These are phyloP conservation scores for Penicillium sumatraense DNA, from an alignment of 2,329 filamentous ascomycete species.

Conservation along the genomic window DNA sequence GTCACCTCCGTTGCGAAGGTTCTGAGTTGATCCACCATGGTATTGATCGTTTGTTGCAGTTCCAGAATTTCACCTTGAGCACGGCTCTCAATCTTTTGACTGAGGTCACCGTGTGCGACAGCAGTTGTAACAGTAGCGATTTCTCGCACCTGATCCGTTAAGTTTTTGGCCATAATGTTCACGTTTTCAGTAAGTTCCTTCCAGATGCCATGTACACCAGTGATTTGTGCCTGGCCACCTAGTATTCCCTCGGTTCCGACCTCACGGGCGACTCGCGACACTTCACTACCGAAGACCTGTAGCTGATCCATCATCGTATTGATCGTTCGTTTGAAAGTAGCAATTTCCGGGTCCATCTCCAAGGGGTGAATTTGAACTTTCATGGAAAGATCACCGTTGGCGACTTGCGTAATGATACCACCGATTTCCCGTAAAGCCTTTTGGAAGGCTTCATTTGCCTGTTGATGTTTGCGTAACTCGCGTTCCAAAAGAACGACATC, in stretches of 20 bases:
- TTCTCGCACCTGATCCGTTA: conserved; percentile 82
- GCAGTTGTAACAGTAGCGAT: conserved; percentile 84
- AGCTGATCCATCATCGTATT: conserved; percentile 99
- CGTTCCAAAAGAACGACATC: conserved; percentile 89
- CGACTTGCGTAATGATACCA: conserved; percentile 95
- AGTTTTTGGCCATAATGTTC: conserved; percentile 82
- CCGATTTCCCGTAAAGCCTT: conserved; percentile 96
- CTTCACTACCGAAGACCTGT: conserved; percentile 94
- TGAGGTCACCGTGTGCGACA: conserved; percentile 80
- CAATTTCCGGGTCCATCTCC: conserved; percentile 98
- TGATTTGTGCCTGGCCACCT: conserved; percentile 90
- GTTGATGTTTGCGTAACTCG: conserved; percentile 94
- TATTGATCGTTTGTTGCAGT: conserved; percentile 84
- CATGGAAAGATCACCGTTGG: conserved; percentile 92
- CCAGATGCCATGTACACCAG: conserved; percentile 95
- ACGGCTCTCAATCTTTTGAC: conserved; percentile 81
- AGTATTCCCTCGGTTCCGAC: conserved; percentile 95
- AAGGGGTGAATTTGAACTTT: conserved; percentile 94
- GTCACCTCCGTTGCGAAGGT: conserved; percentile 86
- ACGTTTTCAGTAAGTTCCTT: conserved; percentile 93
- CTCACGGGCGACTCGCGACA: conserved; percentile 90
- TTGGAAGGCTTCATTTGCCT: conserved; percentile 98
- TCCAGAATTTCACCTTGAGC: conserved; percentile 82
- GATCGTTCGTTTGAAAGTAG: conserved; percentile 96
- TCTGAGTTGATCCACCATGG: conserved; percentile 84